A percentile compares a stretch with the other conserved stretches of the same genome.
phyloP scores from a whole-genome alignment of 371 early-diverging fungal genomes.

The Lichtheimia hyalospora region DNA sequence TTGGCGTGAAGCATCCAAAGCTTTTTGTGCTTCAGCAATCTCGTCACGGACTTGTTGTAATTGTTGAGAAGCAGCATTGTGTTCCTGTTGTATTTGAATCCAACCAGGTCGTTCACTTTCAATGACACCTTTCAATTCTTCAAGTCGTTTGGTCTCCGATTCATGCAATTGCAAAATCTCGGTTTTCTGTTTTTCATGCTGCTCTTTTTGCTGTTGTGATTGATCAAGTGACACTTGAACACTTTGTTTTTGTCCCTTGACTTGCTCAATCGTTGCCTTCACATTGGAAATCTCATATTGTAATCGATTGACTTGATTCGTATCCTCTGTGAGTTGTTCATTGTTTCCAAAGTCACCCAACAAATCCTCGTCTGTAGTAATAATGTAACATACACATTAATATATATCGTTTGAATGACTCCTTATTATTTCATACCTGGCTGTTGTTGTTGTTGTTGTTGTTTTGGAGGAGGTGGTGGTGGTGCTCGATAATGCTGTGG shows the following conservation, averaged over 20 bases:
- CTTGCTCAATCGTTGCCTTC: slow-evolving; percentile 20
- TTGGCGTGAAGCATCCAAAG: slow-evolving; percentile 26
- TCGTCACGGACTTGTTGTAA: slow-evolving; percentile 36
- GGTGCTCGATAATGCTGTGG: not conserved
- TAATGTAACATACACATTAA: not conserved
- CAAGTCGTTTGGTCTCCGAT: slow-evolving; percentile 12
- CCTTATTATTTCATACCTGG: not conserved
- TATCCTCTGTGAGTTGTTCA: slow-evolving; percentile 32
- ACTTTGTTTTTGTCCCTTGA: slow-evolving; percentile 25
- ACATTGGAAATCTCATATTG: slow-evolving; percentile 37
- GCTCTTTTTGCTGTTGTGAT: slow-evolving; percentile 27
- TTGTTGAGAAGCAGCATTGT: slow-evolving; percentile 28
- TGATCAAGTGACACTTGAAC: slow-evolving; percentile 19
- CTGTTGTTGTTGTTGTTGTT: not conserved
- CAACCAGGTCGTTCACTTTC: slow-evolving; percentile 26
- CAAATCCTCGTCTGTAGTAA: slow-evolving; percentile 31
- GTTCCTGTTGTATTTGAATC: slow-evolving; percentile 23
- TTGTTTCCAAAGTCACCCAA: slow-evolving; percentile 46
- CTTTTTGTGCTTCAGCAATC: slow-evolving; percentile 18
- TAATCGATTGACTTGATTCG: slow-evolving; percentile 37
- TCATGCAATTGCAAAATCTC: slow-evolving; percentile 33
- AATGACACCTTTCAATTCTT: slow-evolving; percentile 19
- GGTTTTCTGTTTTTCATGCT: slow-evolving; percentile 20
- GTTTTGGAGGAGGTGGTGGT: slow-evolving; percentile 1
- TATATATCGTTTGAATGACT: not conserved